A percentile compares a stretch with the other conserved stretches of the same genome.
These are phyloP conservation scores for Fusarium tricinctum DNA, from an alignment of 2,329 filamentous ascomycete species.

Conservation along the genomic window DNA sequence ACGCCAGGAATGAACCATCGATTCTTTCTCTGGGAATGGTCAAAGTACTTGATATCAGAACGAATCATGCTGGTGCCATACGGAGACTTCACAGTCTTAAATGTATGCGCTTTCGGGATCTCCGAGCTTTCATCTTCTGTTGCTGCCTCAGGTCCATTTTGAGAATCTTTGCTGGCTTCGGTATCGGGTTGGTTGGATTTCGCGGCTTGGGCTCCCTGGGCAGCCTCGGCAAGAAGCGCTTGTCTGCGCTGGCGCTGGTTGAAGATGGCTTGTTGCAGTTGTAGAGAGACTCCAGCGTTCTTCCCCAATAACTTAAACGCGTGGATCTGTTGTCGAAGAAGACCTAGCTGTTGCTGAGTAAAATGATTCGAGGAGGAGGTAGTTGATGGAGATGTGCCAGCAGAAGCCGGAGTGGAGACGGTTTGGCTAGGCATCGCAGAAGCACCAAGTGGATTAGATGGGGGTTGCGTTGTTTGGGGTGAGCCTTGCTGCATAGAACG, in stretches of 20 bases:
- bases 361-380: slow-evolving; percentile 70
- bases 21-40: slow-evolving; percentile 81
- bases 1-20: slow-evolving; percentile 87
- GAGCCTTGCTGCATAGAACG: slow-evolving; percentile 59
- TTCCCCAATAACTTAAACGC: slow-evolving; percentile 93
- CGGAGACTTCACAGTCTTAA: slow-evolving; percentile 82
- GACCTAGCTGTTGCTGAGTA: slow-evolving; percentile 81
- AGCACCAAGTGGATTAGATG: slow-evolving; percentile 55
- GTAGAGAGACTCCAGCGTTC: slow-evolving; percentile 83
- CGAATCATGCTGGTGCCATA: slow-evolving; percentile 70
- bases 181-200: slow-evolving; percentile 52
- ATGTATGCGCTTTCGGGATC: slow-evolving; percentile 64
- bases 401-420: slow-evolving; percentile 52
- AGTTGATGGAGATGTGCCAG: slow-evolving; percentile 52
- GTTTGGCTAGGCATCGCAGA: slow-evolving; percentile 56
- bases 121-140: slow-evolving; percentile 53
- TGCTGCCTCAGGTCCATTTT: slow-evolving; percentile 55
- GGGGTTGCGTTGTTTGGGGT: slow-evolving; percentile 52
- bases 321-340: slow-evolving; percentile 86
- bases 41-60: slow-evolving; percentile 79
- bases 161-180: slow-evolving; percentile 54
- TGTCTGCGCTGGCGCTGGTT: slow-evolving; percentile 76
- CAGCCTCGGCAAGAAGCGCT: slow-evolving; percentile 65
- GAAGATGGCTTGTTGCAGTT: slow-evolving; percentile 87
- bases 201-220: slow-evolving; percentile 54